Evolutionary conservation across 192 early-diverging fungal genomes (phyloP), one percentile per base, ranked within the genome.

Genomic region (Coemansia sp.): DNA sequence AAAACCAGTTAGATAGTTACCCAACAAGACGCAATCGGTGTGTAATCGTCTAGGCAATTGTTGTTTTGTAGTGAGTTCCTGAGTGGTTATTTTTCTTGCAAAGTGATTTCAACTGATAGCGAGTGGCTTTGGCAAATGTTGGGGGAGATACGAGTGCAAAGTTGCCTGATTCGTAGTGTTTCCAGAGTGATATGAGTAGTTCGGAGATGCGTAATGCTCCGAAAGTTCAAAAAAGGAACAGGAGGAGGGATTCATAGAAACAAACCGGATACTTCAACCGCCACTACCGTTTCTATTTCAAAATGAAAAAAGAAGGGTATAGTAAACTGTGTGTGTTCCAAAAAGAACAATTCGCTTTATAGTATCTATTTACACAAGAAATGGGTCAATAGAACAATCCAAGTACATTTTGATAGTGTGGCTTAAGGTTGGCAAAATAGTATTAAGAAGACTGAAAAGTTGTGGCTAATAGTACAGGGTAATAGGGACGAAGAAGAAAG

Each of bases 391-490:
- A 37, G 30, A 37, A 6, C 11, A 37, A 8, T 10, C 7, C 5
- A 4, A 45, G 43, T 43, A 43, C 4, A 43, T 14, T 43, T 43
- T 11, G 42, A 18, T 2, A 47, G 17, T 18, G 15, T 45, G 43
- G 43, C 14, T 48, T 23, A 48, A 48, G 23, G 19, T 24, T 22
- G 23, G 13, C 17, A 48, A 24, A 22, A 45, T 8, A 6, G n/a
- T 45, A 19, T 45, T 45, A 2, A 48, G 14, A 24, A 25, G 46
- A 23, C 12, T 23, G 11, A 12, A 13, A 23, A 23, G 19, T 18
- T 52, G 50, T 52, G 50, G 50, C 50, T 52, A 52, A 52, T 52
- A 27, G 27, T 52, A 52, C 50, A 52, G 27, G 27, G 23, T 24
- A 48, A 24, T 24, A 45, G 27, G 27, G 27, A 30, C 2, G 27